A percentile compares a stretch with the other conserved stretches of the same genome.
Conservation (phyloP, 768 basidiomycete species). For the Kwoniella sp. region DNA sequence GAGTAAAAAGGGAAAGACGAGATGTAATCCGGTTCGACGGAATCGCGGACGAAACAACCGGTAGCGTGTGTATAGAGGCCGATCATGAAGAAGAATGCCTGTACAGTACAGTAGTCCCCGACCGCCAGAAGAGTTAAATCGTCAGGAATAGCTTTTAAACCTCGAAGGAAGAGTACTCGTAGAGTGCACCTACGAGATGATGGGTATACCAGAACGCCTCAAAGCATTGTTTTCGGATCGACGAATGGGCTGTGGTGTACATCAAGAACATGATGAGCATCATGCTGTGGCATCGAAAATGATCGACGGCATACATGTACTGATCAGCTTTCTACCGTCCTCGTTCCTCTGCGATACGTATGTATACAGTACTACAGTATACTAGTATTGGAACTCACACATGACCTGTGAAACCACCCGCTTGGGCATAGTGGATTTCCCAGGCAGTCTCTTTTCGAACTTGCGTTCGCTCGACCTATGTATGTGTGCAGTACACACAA, state of each 20-base stretch:
- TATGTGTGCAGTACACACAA: too few species aligned
- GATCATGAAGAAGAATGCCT: slow-evolving; percentile 34
- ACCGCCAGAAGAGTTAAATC: too few species aligned
- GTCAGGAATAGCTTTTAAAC: too few species aligned
- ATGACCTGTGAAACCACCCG: slow-evolving; percentile 92
- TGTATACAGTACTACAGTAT: not conserved
- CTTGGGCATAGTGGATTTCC: slow-evolving; percentile 82
- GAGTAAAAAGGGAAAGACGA: slow-evolving; percentile 81
- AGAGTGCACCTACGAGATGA: slow-evolving; percentile 61
- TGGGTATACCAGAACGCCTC: slow-evolving; percentile 98
- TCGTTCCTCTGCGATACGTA: too few species aligned
- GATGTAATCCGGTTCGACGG: slow-evolving; percentile 70
- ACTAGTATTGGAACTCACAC: slow-evolving; percentile 57
- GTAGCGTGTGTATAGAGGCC: slow-evolving; percentile 76
- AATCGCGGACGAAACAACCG: slow-evolving; percentile 88
- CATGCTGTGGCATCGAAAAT: slow-evolving; percentile 61
- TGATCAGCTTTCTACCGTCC: too few species aligned
- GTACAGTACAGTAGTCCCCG: not conserved
- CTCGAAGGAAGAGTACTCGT: too few species aligned
- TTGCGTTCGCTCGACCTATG: slow-evolving; percentile 57
- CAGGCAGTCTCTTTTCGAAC: slow-evolving; percentile 74
- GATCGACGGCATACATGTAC: too few species aligned
- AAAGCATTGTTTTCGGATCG: slow-evolving; percentile 84
- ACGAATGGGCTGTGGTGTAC: slow-evolving; percentile 86
- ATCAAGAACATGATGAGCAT: slow-evolving; percentile 88